Base-by-base conservation (phyloP, 768 basidiomycete genomes). In the Trametes sanguinea region DNA sequence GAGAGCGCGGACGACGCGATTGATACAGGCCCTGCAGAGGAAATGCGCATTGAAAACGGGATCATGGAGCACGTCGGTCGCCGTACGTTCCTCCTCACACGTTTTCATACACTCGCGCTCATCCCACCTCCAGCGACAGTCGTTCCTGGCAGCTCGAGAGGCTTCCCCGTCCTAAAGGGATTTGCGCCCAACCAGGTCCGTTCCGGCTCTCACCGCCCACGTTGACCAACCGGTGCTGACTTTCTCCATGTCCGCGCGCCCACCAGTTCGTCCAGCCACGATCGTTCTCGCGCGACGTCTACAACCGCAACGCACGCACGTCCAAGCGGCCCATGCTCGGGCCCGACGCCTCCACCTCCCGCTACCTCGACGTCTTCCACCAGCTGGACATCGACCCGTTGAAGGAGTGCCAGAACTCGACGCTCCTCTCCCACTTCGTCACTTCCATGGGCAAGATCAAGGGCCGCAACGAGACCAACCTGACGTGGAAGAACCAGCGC, bases 391-490 rank as follows among this genome's bases (percentile, higher is more conserved):
- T 95, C 64, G 86, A 94, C 73, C 94, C 94, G 0, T 75, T 94
- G 16, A 77, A 84, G 64, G 85, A 90, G 73, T 81, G 84, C 55
- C 76, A 78, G 63, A 89, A 94, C 74, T 76, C 85, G 22, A 62
- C 70, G 40, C 73, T 94, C 37, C 75, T 95, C 56, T 76, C 80
- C 47, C 53, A 76, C 29, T 90, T 81, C 72, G 74, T 92, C 60
- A 81, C 89, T 0, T 83, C 86, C 48, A 90, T 95, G 86, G 88
- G 90, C 54, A 92, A 89, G 78, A 91, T 96, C 65, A 80, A 81
- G 64, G 76, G 78, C n/a, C 83, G 95, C 54, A 80, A 83, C 8
- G 71, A 81, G 33, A 95, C 92, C 0, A 77, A 81, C 6, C 78
- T 98, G 47, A 94, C 94, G 2, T 81, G 85, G 74, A 87, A 86